Percentiles rank a stretch among this genome's conserved stretches.
These are phyloP conservation scores for Luffa aegyptiaca DNA, from an alignment of 306 rosid species.

Conservation along the genomic window DNA sequence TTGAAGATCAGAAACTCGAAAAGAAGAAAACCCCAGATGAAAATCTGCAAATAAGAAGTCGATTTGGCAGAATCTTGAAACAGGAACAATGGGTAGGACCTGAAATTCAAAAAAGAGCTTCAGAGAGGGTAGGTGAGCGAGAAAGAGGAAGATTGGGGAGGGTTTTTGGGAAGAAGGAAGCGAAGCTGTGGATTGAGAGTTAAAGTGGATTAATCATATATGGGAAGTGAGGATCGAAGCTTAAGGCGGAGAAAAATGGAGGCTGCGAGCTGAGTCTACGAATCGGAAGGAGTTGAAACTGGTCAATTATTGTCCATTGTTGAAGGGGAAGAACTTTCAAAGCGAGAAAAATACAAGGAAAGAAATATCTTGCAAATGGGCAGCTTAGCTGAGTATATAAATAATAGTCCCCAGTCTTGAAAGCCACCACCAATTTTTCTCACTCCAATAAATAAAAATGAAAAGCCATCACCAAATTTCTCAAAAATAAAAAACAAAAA, in stretches of 20 bases:
- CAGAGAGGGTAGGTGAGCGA: not conserved
- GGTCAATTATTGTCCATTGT: constrained; percentile 10
- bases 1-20: constrained; percentile 19
- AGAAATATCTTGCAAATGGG: not conserved
- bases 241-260: not conserved
- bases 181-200: not conserved
- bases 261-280: not conserved
- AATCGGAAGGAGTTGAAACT: not conserved
- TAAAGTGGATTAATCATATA: not conserved
- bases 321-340: not conserved
- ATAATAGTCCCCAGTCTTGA: not conserved
- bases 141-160: not conserved
- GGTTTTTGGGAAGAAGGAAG: not conserved
- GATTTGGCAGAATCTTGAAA: not conserved
- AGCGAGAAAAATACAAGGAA: not conserved
- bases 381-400: not conserved
- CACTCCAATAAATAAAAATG: not conserved
- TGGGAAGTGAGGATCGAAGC: constrained; percentile 1
- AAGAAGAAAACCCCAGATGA: not conserved
- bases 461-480: not conserved
- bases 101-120: not conserved
- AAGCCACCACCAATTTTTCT: not conserved
- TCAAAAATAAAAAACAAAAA: no score
- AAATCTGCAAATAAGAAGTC: not conserved
- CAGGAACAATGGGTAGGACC: not conserved